Percentiles rank a stretch among this genome's conserved stretches.
phyloP scores from a whole-genome alignment of 192 early-diverging fungal genomes.

The Backusella liffmaniae region DNA sequence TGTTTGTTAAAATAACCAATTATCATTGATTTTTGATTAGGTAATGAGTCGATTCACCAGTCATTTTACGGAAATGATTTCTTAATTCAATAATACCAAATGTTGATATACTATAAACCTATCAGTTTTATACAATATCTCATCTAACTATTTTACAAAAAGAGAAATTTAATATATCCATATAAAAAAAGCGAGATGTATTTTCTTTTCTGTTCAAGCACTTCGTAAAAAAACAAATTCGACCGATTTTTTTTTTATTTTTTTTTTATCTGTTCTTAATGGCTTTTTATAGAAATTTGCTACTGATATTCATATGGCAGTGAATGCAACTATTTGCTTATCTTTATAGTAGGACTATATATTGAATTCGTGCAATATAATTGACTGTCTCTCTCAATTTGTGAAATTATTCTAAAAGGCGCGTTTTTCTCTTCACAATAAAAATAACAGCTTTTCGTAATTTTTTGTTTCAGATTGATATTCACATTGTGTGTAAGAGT shows the following conservation, averaged over 20 bases:
- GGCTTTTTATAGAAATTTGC: not conserved
- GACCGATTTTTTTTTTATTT: not conserved
- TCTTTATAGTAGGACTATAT: not conserved
- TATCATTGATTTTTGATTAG: not conserved
- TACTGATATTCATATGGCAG: not conserved
- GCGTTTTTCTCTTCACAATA: not conserved
- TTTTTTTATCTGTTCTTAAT: not conserved
- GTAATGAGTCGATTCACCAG: not conserved
- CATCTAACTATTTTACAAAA: not conserved
- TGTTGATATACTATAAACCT: not conserved
- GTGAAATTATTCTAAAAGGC: not conserved
- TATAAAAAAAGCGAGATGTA: not conserved
- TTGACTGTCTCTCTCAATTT: not conserved
- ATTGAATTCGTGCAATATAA: no score
- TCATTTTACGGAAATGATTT: not conserved
- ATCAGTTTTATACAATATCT: not conserved
- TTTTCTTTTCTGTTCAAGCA: not conserved
- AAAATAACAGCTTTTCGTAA: not conserved
- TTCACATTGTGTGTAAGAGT: not conserved
- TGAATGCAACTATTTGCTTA: not conserved
- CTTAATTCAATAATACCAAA: not conserved
- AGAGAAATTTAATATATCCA: not conserved
- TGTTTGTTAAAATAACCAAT: not conserved
- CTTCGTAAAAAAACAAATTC: not conserved
- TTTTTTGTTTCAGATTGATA: not conserved